Evolutionary conservation across 1,139 yeast genomes (phyloP), one percentile per base, ranked within the genome.

Genomic region (Candida freyschussii): DNA sequence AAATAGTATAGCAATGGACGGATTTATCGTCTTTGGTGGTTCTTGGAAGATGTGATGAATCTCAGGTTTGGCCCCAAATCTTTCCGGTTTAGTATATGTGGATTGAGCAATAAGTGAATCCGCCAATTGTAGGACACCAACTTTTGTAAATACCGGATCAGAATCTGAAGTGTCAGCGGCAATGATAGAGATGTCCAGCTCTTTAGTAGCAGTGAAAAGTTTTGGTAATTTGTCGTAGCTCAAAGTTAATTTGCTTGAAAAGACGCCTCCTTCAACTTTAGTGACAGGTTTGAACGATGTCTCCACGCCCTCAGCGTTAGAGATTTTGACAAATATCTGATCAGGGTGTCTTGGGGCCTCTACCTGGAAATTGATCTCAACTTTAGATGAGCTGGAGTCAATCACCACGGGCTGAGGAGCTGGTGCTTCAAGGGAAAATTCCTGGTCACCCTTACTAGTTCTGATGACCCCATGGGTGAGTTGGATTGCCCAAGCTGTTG

Each of bases 1-100:
- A 50, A 84, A 82, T 1, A 65, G 53, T 15, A 69, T 39, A 1
- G 94, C 84, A 26, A 83, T 46, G 2, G 67, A 41, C 9, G 77
- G 57, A 37, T 75, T 65, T 9, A 78, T 78, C 15, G 78, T 74
- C 29, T 60, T 58, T 24, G 80, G 78, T 17, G 75, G 72, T 6
- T 62, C 53, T 40, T 67, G 69, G 67, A 87, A 87, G 29, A 65
- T 59, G 56, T 86, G 94, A 45, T 65, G 65, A 47, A 87, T 82
- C 58, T 83, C 94, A 7, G 82, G 78, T 55, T 69, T 61, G 18
- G 64, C 53, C 2, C 71, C 78, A 39, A 74, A 60, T 50, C 71
- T 65, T 7, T 53, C 44, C n/a, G 68, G 59, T 37, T 58, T 52
- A 9, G 41, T 47, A 39, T 64, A 54, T 7, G 32, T 28, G 11